Conservation (phyloP, 805 yeast genomes). For the Jamesozyma hellenica region DNA sequence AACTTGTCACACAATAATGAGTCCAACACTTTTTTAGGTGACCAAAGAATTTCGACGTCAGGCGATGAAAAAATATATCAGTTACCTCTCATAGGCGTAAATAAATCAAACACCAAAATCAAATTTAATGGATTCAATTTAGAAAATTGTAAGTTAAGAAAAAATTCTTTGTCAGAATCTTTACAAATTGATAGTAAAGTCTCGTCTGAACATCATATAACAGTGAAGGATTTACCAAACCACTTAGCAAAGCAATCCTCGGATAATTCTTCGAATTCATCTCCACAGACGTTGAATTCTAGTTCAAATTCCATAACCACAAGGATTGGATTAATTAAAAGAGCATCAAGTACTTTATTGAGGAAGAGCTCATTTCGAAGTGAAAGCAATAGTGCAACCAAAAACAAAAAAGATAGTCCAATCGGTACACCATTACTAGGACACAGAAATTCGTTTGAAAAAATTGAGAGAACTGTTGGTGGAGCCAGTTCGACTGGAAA, state of each 20-base stretch:
- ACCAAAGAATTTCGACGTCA: neutral
- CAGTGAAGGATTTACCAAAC: neutral
- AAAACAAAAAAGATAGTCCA: neutral
- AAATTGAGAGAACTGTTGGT: too few relatives aligned
- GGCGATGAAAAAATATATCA: conserved; percentile 4
- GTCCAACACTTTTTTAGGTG: neutral
- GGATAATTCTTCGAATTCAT: neutral
- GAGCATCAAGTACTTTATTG: conserved; percentile 26
- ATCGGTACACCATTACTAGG: neutral
- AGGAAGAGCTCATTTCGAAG: conserved; percentile 20
- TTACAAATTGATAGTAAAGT: too few relatives aligned
- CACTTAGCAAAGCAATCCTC: neutral
- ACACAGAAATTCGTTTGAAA: too few relatives aligned
- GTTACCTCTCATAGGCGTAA: too few relatives aligned
- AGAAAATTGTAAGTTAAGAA: too few relatives aligned
- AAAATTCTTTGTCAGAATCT: neutral
- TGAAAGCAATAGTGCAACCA: neutral
- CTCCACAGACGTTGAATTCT: neutral
- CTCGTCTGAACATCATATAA: too few relatives aligned
- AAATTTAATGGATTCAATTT: neutral
- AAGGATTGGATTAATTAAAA: conserved; percentile 21
- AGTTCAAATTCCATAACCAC: conserved; percentile 3
- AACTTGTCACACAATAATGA: neutral
- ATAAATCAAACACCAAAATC: neutral
- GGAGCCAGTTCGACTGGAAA: neutral